A percentile compares a stretch with the other conserved stretches of the same genome.
Evolutionary conservation across 495 filamentous ascomycete species (phyloP).

Genomic region (Daldinia caldariorum): DNA sequence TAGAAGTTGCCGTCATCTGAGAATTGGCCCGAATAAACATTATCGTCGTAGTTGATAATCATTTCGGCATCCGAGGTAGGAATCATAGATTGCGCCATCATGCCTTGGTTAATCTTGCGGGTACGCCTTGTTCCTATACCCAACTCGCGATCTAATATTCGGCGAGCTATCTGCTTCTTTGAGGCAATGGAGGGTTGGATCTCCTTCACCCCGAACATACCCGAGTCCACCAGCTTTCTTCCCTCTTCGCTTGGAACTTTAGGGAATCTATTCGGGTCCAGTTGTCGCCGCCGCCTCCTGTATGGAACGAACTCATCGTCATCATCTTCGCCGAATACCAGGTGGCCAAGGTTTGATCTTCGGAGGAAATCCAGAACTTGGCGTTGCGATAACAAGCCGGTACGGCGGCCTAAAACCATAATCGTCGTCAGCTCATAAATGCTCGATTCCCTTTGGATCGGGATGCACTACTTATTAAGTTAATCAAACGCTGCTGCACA

Average conservation of each 20-base stretch:
- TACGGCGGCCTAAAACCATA: conserved; percentile 44
- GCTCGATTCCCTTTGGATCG: neutral
- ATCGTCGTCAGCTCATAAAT: conserved; percentile 7
- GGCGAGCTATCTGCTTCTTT: conserved; percentile 69
- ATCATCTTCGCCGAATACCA: conserved; percentile 53
- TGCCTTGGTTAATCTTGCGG: conserved; percentile 64
- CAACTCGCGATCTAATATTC: conserved; percentile 82
- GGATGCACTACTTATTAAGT: conserved; percentile 45
- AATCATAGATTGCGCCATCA: conserved; percentile 73
- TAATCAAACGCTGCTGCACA: conserved; percentile 46
- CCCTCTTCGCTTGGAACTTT: conserved; percentile 82
- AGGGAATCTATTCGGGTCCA: conserved; percentile 66
- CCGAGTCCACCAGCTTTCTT: conserved; percentile 78
- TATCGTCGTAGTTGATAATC: conserved; percentile 84
- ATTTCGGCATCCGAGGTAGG: conserved; percentile 83
- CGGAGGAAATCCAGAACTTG: conserved; percentile 62
- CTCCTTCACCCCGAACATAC: conserved; percentile 75
- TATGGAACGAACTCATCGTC: conserved; percentile 46
- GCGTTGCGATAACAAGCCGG: conserved; percentile 50
- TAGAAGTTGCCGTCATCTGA: conserved; percentile 98
- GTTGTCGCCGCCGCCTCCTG: conserved; percentile 45
- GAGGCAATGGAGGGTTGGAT: conserved; percentile 62
- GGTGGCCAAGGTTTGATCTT: conserved; percentile 53
- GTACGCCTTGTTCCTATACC: conserved; percentile 66
- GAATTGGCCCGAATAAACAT: conserved; percentile 95